A percentile compares a stretch with the other conserved stretches of the same genome.
Evolutionary conservation across 2,329 filamentous ascomycete genomes (phyloP).

Genomic region (Incumbomyces lentus): DNA sequence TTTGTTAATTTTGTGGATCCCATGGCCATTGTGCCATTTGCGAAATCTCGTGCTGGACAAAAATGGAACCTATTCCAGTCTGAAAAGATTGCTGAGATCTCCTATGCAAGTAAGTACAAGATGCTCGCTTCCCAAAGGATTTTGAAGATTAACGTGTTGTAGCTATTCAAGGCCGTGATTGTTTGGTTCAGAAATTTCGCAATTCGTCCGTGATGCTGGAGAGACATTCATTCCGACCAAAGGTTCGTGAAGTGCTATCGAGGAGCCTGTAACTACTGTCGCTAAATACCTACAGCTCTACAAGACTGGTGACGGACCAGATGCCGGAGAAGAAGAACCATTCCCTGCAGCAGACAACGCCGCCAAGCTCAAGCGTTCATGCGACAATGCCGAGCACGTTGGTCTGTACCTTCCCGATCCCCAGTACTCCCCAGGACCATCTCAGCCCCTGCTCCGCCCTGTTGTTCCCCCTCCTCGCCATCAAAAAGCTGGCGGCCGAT

Average conservation of each 20-base stretch:
- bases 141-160: constrained; percentile 5
- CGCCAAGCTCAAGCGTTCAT: constrained; percentile 77
- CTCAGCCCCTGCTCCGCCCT: background rate
- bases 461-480: background rate
- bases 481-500: constrained; percentile 1
- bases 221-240: constrained; percentile 68
- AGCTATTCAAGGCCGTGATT: constrained; percentile 89
- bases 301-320: constrained; percentile 38
- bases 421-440: background rate
- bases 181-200: constrained; percentile 85
- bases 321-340: constrained; percentile 59
- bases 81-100: constrained; percentile 78
- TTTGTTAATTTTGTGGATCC: constrained; percentile 85
- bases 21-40: constrained; percentile 39
- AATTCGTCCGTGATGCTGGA: constrained; percentile 96
- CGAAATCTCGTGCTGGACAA: constrained; percentile 58
- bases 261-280: background rate
- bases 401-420: constrained; percentile 43
- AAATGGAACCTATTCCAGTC: constrained; percentile 72
- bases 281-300: constrained; percentile 37
- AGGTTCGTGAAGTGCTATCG: constrained; percentile 41
- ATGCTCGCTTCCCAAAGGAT: background rate
- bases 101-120: constrained; percentile 70
- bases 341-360: constrained; percentile 76
- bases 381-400: constrained; percentile 75